These are phyloP conservation scores for Cornus controversa DNA, from an alignment of 148 eudicot genomes.

Conservation along the genomic window DNA sequence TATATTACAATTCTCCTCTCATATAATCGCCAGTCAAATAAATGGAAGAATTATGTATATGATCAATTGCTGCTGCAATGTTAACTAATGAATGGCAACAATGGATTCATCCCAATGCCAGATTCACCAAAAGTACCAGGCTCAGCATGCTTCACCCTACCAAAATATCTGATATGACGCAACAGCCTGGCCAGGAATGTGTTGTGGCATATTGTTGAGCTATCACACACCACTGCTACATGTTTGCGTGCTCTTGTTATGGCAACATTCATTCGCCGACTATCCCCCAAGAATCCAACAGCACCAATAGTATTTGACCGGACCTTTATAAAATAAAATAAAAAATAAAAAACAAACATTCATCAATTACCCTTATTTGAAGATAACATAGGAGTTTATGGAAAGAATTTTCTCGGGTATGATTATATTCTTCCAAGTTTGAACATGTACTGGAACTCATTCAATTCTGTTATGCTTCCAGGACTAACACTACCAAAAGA, in stretches of 20 bases:
- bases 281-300: slow-evolving; percentile 85
- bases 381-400: neutral
- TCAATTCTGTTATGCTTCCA: neutral
- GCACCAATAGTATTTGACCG: slow-evolving; percentile 94
- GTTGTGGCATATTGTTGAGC: slow-evolving; percentile 93
- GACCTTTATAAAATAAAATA: slow-evolving; percentile 39
- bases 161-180: slow-evolving; percentile 79
- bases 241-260: slow-evolving; percentile 90
- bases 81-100: slow-evolving; percentile 65
- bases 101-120: slow-evolving; percentile 64
- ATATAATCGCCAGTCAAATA: neutral
- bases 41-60: neutral
- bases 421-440: neutral
- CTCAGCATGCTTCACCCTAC: slow-evolving; percentile 76
- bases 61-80: neutral
- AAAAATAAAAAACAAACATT: neutral
- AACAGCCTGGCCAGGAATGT: slow-evolving; percentile 76
- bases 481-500: neutral
- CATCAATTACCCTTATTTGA: neutral
- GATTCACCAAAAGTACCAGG: slow-evolving; percentile 65
- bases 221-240: slow-evolving; percentile 75
- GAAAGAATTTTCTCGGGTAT: neutral
- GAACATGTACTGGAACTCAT: neutral
- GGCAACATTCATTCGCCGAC: slow-evolving; percentile 86
- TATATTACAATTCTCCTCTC: neutral